Evolutionary conservation across 441 rosid genomes (phyloP).

Genomic region (Populus tomentosa): DNA sequence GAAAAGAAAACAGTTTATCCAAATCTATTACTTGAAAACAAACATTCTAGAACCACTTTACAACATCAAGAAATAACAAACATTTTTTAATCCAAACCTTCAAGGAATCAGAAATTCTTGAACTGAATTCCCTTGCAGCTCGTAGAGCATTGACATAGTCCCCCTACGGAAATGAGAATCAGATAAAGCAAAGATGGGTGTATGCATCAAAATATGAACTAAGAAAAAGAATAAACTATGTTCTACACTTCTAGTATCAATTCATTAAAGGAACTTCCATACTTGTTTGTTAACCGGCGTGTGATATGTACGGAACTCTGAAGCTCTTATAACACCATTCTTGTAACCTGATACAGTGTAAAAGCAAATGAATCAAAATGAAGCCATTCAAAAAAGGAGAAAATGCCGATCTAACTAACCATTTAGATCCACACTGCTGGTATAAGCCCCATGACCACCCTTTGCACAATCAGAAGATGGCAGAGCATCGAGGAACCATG

Average conservation of each 20-base stretch:
- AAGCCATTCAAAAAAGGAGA: background rate
- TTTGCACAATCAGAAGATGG: conserved; percentile 96
- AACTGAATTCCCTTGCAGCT: conserved; percentile 81
- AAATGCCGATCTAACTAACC: conserved; percentile 39
- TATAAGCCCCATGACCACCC: conserved; percentile 96
- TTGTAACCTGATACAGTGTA: conserved; percentile 50
- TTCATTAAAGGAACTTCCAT: background rate
- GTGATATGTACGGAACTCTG: conserved; percentile 94
- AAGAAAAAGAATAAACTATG: conserved; percentile 3
- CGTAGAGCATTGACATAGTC: conserved; percentile 85
- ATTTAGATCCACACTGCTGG: conserved; percentile 74
- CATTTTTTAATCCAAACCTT: conserved; percentile 41
- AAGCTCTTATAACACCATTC: conserved; percentile 68
- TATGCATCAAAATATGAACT: background rate
- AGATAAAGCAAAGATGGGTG: background rate
- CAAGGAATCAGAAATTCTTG: conserved; percentile 65
- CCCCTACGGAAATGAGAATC: conserved; percentile 42
- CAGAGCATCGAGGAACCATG: conserved; percentile 90
- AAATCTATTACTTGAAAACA: background rate
- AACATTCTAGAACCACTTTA: background rate
- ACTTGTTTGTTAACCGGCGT: conserved; percentile 96
- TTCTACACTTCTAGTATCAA: conserved; percentile 3
- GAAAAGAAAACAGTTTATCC: conserved; percentile 2
- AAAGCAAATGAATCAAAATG: conserved; percentile 6
- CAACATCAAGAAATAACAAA: background rate